phyloP scores from a whole-genome alignment of 1,139 yeast species.

The Yamadazyma triangularis region DNA sequence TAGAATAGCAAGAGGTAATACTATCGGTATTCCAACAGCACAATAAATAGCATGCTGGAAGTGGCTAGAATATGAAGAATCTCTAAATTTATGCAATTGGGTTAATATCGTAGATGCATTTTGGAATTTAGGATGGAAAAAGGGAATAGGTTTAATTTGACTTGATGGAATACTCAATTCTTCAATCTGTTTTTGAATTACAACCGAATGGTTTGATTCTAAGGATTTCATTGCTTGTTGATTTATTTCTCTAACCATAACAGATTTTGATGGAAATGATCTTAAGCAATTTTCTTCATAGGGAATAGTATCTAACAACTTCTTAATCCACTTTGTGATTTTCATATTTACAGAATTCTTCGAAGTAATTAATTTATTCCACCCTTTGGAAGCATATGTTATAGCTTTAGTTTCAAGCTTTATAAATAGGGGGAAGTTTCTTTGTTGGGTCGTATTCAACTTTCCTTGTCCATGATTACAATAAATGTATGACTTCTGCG shows the following conservation, averaged over 20 bases:
- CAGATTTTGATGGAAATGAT: constrained; percentile 46
- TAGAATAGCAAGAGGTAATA: constrained; percentile 73
- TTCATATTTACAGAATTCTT: constrained; percentile 32
- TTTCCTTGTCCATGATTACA: constrained; percentile 49
- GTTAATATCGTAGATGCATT: constrained; percentile 24
- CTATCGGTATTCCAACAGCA: constrained; percentile 65
- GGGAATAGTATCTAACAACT: constrained; percentile 41
- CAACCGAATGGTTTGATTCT: constrained; percentile 1
- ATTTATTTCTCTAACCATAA: constrained; percentile 47
- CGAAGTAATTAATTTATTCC: constrained; percentile 43
- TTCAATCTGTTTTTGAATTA: constrained; percentile 31
- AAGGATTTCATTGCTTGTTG: constrained; percentile 12
- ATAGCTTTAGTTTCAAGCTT: constrained; percentile 37
- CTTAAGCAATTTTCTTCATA: constrained; percentile 50
- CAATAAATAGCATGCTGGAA: constrained; percentile 38
- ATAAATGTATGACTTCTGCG: constrained; percentile 50
- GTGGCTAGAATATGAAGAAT: constrained; percentile 25
- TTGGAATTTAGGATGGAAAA: constrained; percentile 40
- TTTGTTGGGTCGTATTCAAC: constrained; percentile 22
- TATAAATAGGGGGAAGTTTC: constrained; percentile 28
- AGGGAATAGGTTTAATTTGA: constrained; percentile 38
- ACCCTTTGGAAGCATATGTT: constrained; percentile 35
- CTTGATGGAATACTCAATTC: constrained; percentile 23
- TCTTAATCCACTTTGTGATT: constrained; percentile 31
- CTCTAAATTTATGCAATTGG: constrained; percentile 28